Evolutionary conservation across 139 green algal species (phyloP).

Genomic region (Trebouxia sp.): DNA sequence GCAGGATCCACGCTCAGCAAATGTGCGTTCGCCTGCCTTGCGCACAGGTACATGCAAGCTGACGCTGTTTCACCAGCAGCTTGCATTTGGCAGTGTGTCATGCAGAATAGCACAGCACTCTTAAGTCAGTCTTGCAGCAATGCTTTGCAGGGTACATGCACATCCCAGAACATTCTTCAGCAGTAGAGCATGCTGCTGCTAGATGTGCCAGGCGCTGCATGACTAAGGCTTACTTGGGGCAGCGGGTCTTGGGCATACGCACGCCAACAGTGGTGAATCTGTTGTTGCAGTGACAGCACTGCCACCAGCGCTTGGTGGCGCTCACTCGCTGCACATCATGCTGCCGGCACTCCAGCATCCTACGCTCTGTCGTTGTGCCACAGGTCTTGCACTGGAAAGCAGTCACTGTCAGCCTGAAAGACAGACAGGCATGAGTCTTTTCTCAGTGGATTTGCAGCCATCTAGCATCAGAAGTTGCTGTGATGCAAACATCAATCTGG

Average conservation of each 20-base stretch:
- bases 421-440: not conserved
- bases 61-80: too few species aligned
- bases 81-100: not conserved
- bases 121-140: not conserved
- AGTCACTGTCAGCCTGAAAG: constrained; percentile 22
- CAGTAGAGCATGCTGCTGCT: not conserved
- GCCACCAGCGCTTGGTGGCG: constrained; percentile 57
- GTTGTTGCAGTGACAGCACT: constrained; percentile 47
- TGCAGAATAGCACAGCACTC: not conserved
- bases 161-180: not conserved
- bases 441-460: too few species aligned
- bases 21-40: too few species aligned
- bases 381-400: constrained; percentile 55
- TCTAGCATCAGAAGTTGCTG: too few species aligned
- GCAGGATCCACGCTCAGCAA: too few species aligned
- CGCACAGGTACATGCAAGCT: too few species aligned
- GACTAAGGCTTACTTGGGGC: constrained; percentile 49
- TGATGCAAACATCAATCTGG: too few species aligned
- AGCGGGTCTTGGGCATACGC: constrained; percentile 41
- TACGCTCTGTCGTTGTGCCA: constrained; percentile 38
- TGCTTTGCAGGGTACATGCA: not conserved
- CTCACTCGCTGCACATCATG: constrained; percentile 24
- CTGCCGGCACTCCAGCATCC: constrained; percentile 15
- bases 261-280: constrained; percentile 50
- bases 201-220: not conserved